phyloP scores from a whole-genome alignment of 108 stramenopile genomes.

The Conticribra weissflogii region DNA sequence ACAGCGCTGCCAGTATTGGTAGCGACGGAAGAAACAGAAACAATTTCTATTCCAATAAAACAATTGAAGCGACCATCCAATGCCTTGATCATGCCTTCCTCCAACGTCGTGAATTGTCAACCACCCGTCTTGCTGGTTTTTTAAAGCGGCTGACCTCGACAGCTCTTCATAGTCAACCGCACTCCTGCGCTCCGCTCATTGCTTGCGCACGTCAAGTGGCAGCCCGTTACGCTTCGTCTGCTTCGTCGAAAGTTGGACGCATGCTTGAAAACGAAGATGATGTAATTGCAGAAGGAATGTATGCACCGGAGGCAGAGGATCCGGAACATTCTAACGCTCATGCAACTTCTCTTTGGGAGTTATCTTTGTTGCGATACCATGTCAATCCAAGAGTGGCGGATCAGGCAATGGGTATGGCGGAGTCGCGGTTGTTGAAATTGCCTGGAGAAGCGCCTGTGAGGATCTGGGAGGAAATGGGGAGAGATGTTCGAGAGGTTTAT shows the following conservation, averaged over 20 bases:
- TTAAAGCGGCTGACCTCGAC: conserved; percentile 74
- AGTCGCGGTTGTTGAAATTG: conserved; percentile 60
- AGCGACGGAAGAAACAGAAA: neutral
- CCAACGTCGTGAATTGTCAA: conserved; percentile 80
- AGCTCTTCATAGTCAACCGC: conserved; percentile 66
- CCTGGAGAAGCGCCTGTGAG: conserved; percentile 72
- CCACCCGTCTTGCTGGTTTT: conserved; percentile 76
- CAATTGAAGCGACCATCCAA: conserved; percentile 55
- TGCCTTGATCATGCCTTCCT: conserved; percentile 80
- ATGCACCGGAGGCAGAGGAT: conserved; percentile 70
- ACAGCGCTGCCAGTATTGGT: neutral
- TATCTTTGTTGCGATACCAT: conserved; percentile 72
- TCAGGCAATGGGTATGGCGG: conserved; percentile 65
- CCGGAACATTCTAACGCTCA: conserved; percentile 86
- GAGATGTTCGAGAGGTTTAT: conserved; percentile 57
- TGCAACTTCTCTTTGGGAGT: conserved; percentile 83
- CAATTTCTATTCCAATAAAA: conserved; percentile 22
- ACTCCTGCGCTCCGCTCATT: conserved; percentile 73
- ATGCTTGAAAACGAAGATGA: conserved; percentile 89
- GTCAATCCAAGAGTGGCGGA: conserved; percentile 56
- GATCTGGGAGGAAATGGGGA: conserved; percentile 41
- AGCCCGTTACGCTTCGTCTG: conserved; percentile 64
- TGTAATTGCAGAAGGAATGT: conserved; percentile 75
- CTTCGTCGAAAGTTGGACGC: conserved; percentile 49
- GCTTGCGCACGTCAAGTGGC: conserved; percentile 76